Evolutionary conservation across 805 yeast genomes (phyloP).

Genomic region (Ogataea nonfermentans): DNA sequence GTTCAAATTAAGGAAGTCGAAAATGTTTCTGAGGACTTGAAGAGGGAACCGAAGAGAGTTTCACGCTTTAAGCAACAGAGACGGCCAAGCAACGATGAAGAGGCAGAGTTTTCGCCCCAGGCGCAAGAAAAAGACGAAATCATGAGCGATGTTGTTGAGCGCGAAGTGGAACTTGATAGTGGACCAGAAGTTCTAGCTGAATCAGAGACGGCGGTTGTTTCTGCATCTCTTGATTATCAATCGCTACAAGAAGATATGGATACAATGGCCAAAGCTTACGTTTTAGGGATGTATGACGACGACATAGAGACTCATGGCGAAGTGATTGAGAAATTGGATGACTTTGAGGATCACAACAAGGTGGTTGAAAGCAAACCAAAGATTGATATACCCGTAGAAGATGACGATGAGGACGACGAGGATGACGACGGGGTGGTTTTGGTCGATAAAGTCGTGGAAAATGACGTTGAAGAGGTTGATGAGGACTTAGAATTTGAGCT

Average conservation of each 20-base stretch:
- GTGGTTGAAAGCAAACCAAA: constrained; percentile 40
- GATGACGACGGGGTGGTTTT: constrained; percentile 41
- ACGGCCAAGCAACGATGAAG: constrained; percentile 25
- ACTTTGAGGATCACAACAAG: constrained; percentile 51
- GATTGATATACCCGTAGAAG: constrained; percentile 12
- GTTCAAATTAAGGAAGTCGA: constrained; percentile 61
- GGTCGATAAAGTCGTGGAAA: constrained; percentile 44
- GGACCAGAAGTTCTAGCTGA: neutral
- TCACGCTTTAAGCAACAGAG: constrained; percentile 20
- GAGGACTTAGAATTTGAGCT: constrained; percentile 30
- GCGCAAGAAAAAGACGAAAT: constrained; percentile 13
- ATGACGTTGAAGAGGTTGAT: constrained; percentile 33
- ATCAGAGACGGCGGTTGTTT: neutral
- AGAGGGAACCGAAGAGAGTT: constrained; percentile 25
- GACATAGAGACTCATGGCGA: constrained; percentile 56
- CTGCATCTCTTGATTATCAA: constrained; percentile 40
- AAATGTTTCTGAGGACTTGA: constrained; percentile 48
- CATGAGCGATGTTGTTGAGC: constrained; percentile 22
- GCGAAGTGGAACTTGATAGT: constrained; percentile 2
- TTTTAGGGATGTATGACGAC: constrained; percentile 59
- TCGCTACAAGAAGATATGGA: constrained; percentile 46
- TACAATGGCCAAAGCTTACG: constrained; percentile 59
- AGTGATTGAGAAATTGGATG: constrained; percentile 51
- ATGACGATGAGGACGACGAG: constrained; percentile 28
- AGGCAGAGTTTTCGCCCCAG: constrained; percentile 5